Evolutionary conservation across 179 eudicot genomes (phyloP), one percentile per base, ranked within the genome.

Genomic region (Monotropa hypopitys): DNA sequence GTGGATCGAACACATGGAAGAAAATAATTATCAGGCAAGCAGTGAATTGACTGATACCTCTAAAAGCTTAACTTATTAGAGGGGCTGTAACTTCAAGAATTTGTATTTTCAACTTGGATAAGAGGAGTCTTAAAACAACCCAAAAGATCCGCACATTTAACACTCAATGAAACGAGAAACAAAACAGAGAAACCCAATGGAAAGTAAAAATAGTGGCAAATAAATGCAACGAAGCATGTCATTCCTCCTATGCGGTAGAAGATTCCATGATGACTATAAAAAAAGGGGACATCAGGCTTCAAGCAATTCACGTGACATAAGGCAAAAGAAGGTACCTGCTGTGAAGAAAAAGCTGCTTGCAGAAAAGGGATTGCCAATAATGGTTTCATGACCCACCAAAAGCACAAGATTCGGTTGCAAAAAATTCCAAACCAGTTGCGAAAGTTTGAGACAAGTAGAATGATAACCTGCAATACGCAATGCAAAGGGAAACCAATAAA

Each of bases 331-430:
- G 59, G 7, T 76, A 89, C 95, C 96, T 85, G 80, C 1, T 73
- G 79, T 20, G 90, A 85, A 78, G 87, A 83, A 74, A 88, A 77
- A 70, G 81, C 76, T 77, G 72, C 65, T 86, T 78, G 92, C 79
- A 92, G 78, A 75, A 80, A 84, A 77, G 94, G 98, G 26, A 91
- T 75, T 68, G 79, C 80, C 32, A 86, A 57, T 23, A 88, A 73
- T 47, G 90, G 80, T 83, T 84, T 88, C 30, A 85, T 32, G 63
- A 93, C 85, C 98, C 92, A 91, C 98, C 94, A 91, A 65, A 83
- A 77, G 76, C 94, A 93, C 28, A 88, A 32, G 47, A 86, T 13
- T 45, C 81, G 77, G 77, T 81, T 83, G 83, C 88, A 85, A 45
- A 84, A 85, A 46, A 84, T 74, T 70, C 73, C 63, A 79, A 81